These are phyloP conservation scores for Acephala macrosclerotiorum DNA, from an alignment of 2,329 filamentous ascomycete species.

Conservation along the genomic window DNA sequence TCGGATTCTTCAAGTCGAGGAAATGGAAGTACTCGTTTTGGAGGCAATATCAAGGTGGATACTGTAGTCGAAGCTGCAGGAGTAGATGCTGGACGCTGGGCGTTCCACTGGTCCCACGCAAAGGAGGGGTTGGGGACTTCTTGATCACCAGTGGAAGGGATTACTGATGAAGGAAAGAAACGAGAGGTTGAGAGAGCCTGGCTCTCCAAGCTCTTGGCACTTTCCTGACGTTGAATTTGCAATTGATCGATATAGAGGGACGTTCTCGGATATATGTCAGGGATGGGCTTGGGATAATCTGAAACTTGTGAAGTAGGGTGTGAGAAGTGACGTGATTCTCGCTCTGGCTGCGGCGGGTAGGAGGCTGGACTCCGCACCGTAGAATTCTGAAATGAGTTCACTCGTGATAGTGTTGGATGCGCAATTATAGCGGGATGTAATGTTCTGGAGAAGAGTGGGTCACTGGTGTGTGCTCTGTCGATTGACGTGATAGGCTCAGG, in stretches of 20 bases:
- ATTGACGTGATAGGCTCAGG: no score
- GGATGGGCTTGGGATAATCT: neutral
- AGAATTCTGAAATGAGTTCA: neutral
- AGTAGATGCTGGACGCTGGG: neutral
- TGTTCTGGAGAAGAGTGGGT: neutral
- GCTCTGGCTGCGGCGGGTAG: conserved; percentile 32
- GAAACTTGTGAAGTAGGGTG: conserved; percentile 13
- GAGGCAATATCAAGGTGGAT: conserved; percentile 27
- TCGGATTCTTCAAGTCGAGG: conserved; percentile 21
- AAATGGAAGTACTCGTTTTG: conserved; percentile 41
- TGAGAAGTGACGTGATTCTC: conserved; percentile 21
- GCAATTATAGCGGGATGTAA: neutral
- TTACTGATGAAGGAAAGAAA: neutral
- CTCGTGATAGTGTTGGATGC: neutral
- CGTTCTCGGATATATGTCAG: neutral
- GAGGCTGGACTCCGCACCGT: neutral
- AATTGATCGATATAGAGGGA: conserved; percentile 14
- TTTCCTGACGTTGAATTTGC: conserved; percentile 5
- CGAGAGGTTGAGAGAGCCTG: neutral
- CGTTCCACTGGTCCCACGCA: neutral
- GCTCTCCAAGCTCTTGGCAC: neutral
- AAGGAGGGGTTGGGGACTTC: neutral
- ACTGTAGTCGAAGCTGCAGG: neutral
- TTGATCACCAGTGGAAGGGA: neutral
- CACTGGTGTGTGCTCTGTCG: neutral